phyloP scores from a whole-genome alignment of 2,329 filamentous ascomycete genomes.

The Cryphonectria radicalis region DNA sequence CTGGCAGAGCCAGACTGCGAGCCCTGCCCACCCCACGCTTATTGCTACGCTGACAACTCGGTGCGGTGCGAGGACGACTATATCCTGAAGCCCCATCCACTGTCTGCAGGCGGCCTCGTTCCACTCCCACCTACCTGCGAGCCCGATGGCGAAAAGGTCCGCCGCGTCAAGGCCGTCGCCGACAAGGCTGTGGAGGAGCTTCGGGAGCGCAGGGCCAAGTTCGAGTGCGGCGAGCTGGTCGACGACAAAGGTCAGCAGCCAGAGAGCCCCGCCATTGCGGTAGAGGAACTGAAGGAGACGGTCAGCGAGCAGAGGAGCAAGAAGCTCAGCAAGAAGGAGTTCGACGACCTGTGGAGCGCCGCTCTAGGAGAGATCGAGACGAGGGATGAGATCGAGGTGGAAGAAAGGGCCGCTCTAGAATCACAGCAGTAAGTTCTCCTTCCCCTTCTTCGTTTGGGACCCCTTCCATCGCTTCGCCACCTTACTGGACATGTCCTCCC shows the following conservation, averaged over 20 bases:
- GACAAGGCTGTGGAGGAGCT: conserved; percentile 87
- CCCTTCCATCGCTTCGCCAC: conserved; percentile 20
- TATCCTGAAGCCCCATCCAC: conserved; percentile 79
- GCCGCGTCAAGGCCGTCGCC: conserved; percentile 83
- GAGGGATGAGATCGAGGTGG: conserved; percentile 63
- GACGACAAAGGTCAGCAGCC: conserved; percentile 64
- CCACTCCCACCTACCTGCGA: conserved; percentile 92
- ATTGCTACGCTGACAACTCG: conserved; percentile 78
- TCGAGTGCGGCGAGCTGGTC: conserved; percentile 79
- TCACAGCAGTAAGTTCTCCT: conserved; percentile 54
- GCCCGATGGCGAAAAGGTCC: conserved; percentile 89
- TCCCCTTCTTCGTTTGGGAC: background rate
- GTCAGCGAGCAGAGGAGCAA: conserved; percentile 78
- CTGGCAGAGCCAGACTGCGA: conserved; percentile 83
- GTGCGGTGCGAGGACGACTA: conserved; percentile 87
- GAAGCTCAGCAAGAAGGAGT: conserved; percentile 84
- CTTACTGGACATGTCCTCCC: too few species aligned
- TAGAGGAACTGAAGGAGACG: conserved; percentile 76
- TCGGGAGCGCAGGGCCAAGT: conserved; percentile 82
- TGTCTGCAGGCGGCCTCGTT: conserved; percentile 78
- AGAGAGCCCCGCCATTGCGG: conserved; percentile 62
- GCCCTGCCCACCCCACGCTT: conserved; percentile 86
- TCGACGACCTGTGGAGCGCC: conserved; percentile 82
- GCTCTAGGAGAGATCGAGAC: conserved; percentile 73
- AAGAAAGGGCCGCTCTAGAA: conserved; percentile 38